Evolutionary conservation across 495 filamentous ascomycete genomes (phyloP).

Genomic region (Physcia stellaris): DNA sequence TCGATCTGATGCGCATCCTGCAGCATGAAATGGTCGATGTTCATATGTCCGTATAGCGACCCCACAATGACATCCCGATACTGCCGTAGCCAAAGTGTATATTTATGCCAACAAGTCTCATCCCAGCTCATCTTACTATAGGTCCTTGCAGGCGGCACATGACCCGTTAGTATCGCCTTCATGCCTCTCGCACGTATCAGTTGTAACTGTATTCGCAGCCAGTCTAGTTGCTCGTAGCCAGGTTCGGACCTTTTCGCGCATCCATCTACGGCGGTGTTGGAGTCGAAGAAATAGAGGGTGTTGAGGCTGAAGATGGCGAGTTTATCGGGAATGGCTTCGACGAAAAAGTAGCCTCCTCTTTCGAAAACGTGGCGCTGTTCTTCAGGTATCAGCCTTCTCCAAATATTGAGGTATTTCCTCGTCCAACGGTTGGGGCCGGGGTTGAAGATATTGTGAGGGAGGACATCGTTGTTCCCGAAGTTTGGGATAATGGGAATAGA

Average conservation of each 20-base stretch:
- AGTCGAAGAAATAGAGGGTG: slow-evolving; percentile 89
- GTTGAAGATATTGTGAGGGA: slow-evolving; percentile 89
- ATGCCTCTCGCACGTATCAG: slow-evolving; percentile 69
- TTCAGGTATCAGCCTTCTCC: slow-evolving; percentile 81
- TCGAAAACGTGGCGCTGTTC: slow-evolving; percentile 85
- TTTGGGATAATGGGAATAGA: slow-evolving; percentile 75
- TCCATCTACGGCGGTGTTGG: slow-evolving; percentile 84
- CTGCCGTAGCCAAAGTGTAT: slow-evolving; percentile 75
- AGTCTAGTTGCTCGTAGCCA: slow-evolving; percentile 90
- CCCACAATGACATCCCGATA: slow-evolving; percentile 82
- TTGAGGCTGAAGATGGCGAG: slow-evolving; percentile 92
- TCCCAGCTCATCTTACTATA: slow-evolving; percentile 79
- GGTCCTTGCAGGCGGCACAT: slow-evolving; percentile 82
- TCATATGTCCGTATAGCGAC: slow-evolving; percentile 88
- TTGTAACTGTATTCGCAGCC: slow-evolving; percentile 83
- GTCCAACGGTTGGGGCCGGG: slow-evolving; percentile 79
- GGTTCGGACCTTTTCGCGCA: slow-evolving; percentile 66
- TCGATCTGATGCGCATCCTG: slow-evolving; percentile 74
- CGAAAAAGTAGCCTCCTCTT: slow-evolving; percentile 84
- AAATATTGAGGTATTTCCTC: slow-evolving; percentile 54
- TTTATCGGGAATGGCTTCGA: slow-evolving; percentile 76
- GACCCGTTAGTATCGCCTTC: slow-evolving; percentile 90
- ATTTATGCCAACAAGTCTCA: slow-evolving; percentile 96
- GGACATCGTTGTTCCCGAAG: slow-evolving; percentile 93
- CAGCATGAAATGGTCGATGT: slow-evolving; percentile 92